These are phyloP conservation scores for Dentipellis sp. DNA, from an alignment of 768 basidiomycete genomes.

Conservation along the genomic window DNA sequence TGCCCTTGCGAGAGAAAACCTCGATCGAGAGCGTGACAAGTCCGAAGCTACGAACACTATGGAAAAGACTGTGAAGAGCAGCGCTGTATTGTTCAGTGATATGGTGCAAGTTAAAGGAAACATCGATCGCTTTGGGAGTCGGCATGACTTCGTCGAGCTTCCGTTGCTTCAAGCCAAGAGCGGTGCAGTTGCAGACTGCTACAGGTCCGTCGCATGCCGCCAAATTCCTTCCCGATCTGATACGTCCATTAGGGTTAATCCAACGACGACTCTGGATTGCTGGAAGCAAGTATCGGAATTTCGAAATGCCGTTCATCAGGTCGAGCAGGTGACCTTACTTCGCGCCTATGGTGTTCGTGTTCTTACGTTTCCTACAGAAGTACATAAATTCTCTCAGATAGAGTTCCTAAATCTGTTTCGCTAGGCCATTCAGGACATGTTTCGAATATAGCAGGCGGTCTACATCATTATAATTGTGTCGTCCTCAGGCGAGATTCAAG, in stretches of 20 bases:
- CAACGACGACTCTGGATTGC: slow-evolving; percentile 55
- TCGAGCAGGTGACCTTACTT: slow-evolving; percentile 48
- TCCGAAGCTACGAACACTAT: slow-evolving; percentile 30
- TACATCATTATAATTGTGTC: too few species aligned
- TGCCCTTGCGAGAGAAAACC: slow-evolving; percentile 81
- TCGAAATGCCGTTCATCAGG: slow-evolving; percentile 53
- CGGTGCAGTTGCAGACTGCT: slow-evolving; percentile 63
- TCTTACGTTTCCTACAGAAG: too few species aligned
- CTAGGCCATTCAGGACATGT: too few species aligned
- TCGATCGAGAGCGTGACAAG: slow-evolving; percentile 56
- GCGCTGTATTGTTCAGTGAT: slow-evolving; percentile 59
- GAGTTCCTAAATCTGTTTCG: too few species aligned
- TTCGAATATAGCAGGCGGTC: too few species aligned
- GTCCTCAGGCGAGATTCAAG: too few species aligned
- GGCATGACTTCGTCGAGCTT: slow-evolving; percentile 43
- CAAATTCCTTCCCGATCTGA: background rate
- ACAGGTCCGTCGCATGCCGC: slow-evolving; percentile 39
- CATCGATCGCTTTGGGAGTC: slow-evolving; percentile 59
- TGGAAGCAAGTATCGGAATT: slow-evolving; percentile 66
- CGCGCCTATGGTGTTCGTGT: too few species aligned
- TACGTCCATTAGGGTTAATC: slow-evolving; percentile 26
- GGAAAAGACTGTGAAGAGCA: slow-evolving; percentile 45
- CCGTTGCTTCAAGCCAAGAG: slow-evolving; percentile 47
- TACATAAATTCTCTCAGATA: too few species aligned
- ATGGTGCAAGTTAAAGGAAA: slow-evolving; percentile 65